A percentile compares a stretch with the other conserved stretches of the same genome.
phyloP scores from a whole-genome alignment of 2,329 filamentous ascomycete species.

The Exophiala bonariae region DNA sequence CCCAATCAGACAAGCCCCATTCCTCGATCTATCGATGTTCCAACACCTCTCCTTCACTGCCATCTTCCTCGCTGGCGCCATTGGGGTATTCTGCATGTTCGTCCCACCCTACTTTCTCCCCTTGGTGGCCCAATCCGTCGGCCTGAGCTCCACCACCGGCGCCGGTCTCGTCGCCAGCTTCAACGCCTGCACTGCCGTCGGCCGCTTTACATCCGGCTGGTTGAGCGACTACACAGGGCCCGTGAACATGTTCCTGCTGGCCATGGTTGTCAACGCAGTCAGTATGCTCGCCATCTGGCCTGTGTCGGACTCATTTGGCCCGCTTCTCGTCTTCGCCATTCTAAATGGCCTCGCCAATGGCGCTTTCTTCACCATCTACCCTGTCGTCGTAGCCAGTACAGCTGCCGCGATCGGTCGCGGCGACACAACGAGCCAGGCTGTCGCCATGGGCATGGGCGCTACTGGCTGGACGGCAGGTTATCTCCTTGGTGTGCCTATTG shows the following conservation, averaged over 20 bases:
- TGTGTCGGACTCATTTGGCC: conserved; percentile 54
- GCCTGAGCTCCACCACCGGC: conserved; percentile 53
- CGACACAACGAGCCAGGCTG: conserved; percentile 42
- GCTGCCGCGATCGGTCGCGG: conserved; percentile 44
- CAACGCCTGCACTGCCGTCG: conserved; percentile 61
- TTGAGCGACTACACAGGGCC: conserved; percentile 56
- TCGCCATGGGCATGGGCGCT: conserved; percentile 63
- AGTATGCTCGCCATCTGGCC: conserved; percentile 66
- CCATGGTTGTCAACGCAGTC: conserved; percentile 50
- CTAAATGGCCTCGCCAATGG: conserved; percentile 63
- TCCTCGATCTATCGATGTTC: conserved; percentile 58
- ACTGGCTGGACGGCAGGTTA: conserved; percentile 64
- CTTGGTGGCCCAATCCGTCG: conserved; percentile 56
- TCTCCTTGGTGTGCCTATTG: conserved; percentile 61
- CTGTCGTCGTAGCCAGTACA: conserved; percentile 63
- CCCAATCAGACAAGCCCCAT: conserved; percentile 37
- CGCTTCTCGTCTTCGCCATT: conserved; percentile 57
- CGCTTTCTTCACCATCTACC: conserved; percentile 64
- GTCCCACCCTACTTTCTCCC: conserved; percentile 64
- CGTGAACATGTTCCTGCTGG: conserved; percentile 55
- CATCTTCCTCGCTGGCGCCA: conserved; percentile 55
- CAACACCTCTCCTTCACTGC: conserved; percentile 52
- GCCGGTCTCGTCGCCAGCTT: conserved; percentile 62
- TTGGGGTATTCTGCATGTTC: conserved; percentile 61
- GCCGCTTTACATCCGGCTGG: conserved; percentile 56